Evolutionary conservation across 2,329 filamentous ascomycete genomes (phyloP).

Genomic region (Cercospora citrullina): DNA sequence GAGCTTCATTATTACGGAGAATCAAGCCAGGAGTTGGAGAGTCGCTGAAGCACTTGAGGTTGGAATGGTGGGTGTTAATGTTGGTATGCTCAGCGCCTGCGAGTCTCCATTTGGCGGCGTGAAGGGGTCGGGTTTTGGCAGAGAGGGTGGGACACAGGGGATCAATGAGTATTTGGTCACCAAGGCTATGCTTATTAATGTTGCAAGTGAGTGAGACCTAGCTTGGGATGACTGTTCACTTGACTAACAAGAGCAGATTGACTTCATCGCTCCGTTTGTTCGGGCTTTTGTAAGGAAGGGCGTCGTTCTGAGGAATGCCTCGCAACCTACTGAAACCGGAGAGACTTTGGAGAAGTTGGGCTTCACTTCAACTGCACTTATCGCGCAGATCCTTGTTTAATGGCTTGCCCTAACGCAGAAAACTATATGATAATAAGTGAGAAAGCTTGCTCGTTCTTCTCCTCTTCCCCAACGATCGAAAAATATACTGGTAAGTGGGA

Average conservation of each 20-base stretch:
- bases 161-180: constrained; percentile 61
- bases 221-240: background rate
- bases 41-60: constrained; percentile 72
- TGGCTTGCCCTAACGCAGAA: background rate
- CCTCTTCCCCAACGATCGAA: background rate
- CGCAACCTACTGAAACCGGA: background rate
- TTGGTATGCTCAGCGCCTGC: constrained; percentile 42
- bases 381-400: background rate
- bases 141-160: constrained; percentile 53
- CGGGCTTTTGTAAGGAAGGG: background rate
- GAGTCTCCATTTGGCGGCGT: constrained; percentile 41
- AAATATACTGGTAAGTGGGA: background rate
- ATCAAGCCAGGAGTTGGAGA: constrained; percentile 59
- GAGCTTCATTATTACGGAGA: constrained; percentile 83
- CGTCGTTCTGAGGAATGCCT: background rate
- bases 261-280: background rate
- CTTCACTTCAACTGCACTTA: background rate
- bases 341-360: background rate
- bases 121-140: constrained; percentile 53
- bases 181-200: constrained; percentile 17
- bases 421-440: background rate
- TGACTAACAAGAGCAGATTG: background rate
- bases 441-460: background rate
- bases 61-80: constrained; percentile 73
- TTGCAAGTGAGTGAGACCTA: background rate